phyloP scores from a whole-genome alignment of 495 filamentous ascomycete species.

The Xylaria cubensis region DNA sequence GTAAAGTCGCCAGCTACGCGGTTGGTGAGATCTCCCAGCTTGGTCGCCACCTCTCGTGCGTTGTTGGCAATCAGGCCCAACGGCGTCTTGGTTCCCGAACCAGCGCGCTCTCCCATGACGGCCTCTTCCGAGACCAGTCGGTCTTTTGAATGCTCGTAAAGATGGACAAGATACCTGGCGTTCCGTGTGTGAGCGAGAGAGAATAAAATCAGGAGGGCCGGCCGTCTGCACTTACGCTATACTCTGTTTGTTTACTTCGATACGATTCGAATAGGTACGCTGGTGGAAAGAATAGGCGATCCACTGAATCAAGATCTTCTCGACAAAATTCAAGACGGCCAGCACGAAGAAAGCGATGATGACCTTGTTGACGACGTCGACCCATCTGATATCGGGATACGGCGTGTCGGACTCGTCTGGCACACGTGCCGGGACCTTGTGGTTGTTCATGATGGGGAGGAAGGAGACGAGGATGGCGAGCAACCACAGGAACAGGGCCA shows the following conservation, averaged over 20 bases:
- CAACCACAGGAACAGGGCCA: slow-evolving; percentile 92
- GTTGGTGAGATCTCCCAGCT: slow-evolving; percentile 85
- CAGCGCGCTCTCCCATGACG: slow-evolving; percentile 50
- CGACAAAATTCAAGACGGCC: slow-evolving; percentile 79
- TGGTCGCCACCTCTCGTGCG: slow-evolving; percentile 74
- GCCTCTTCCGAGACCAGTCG: slow-evolving; percentile 76
- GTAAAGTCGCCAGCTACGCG: slow-evolving; percentile 96
- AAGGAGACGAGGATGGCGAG: slow-evolving; percentile 79
- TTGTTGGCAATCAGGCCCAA: slow-evolving; percentile 70
- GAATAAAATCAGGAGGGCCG: not conserved
- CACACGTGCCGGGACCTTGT: slow-evolving; percentile 60
- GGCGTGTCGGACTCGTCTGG: slow-evolving; percentile 51
- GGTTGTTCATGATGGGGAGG: slow-evolving; percentile 73
- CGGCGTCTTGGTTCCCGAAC: slow-evolving; percentile 73
- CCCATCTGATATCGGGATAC: slow-evolving; percentile 67
- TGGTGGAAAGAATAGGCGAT: slow-evolving; percentile 93
- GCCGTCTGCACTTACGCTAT: slow-evolving; percentile 56
- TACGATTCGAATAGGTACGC: slow-evolving; percentile 89
- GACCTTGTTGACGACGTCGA: slow-evolving; percentile 82
- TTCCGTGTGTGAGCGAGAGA: slow-evolving; percentile 15
- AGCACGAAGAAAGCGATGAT: slow-evolving; percentile 83
- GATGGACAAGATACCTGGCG: slow-evolving; percentile 69
- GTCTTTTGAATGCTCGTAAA: slow-evolving; percentile 81
- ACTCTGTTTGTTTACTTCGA: slow-evolving; percentile 91
- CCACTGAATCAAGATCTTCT: slow-evolving; percentile 94